phyloP scores from a whole-genome alignment of 345 rosid genomes.

The Gossypium bickii region DNA sequence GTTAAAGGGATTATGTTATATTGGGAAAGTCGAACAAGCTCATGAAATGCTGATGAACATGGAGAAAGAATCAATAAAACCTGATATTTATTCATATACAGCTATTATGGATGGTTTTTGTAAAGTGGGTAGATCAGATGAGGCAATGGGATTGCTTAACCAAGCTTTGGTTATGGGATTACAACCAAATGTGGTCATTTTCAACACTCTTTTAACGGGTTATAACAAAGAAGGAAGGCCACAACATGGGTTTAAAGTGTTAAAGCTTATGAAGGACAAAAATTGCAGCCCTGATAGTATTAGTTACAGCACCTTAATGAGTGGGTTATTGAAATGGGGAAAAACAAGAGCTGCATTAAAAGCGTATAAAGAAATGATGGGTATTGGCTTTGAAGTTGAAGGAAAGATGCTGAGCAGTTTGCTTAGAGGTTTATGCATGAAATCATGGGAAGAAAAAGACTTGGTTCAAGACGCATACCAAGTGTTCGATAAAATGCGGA shows the following conservation, averaged over 20 bases:
- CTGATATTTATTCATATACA: slow-evolving; percentile 58
- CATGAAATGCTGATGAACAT: slow-evolving; percentile 36
- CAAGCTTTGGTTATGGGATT: slow-evolving; percentile 45
- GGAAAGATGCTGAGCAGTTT: slow-evolving; percentile 36
- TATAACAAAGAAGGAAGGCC: slow-evolving; percentile 57
- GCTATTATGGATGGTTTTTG: slow-evolving; percentile 69
- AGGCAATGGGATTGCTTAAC: slow-evolving; percentile 54
- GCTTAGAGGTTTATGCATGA: slow-evolving; percentile 42
- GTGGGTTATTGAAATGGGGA: slow-evolving; percentile 54
- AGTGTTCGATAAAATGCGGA: slow-evolving; percentile 45
- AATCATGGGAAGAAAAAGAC: slow-evolving; percentile 30
- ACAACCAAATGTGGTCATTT: slow-evolving; percentile 45
- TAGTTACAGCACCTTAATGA: slow-evolving; percentile 46
- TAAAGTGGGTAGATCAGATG: slow-evolving; percentile 64
- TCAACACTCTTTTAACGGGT: slow-evolving; percentile 56
- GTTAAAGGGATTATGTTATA: slow-evolving; percentile 62
- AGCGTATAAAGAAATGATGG: slow-evolving; percentile 44
- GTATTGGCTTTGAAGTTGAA: slow-evolving; percentile 36
- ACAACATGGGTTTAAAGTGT: slow-evolving; percentile 36
- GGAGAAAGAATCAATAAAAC: slow-evolving; percentile 26
- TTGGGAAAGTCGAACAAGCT: slow-evolving; percentile 67
- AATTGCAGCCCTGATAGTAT: slow-evolving; percentile 47
- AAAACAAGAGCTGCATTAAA: slow-evolving; percentile 29
- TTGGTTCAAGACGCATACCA: slow-evolving; percentile 35
- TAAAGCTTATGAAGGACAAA: slow-evolving; percentile 49